Base-by-base conservation (phyloP, 225 moss, liverwort and hornwort genomes). In the Lunularia cruciata region DNA sequence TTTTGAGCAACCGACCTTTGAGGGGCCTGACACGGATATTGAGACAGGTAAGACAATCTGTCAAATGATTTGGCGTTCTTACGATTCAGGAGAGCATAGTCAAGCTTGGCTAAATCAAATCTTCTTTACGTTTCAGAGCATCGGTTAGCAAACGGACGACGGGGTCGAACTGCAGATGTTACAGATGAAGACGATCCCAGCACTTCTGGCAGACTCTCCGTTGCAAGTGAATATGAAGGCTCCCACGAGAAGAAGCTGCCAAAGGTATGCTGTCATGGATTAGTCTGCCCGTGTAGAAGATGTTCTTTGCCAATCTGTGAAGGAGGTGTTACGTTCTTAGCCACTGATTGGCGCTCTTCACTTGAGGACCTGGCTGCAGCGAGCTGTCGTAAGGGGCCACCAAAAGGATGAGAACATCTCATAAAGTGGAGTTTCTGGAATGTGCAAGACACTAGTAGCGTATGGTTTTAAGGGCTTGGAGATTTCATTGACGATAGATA, bases 11-110 rank as follows among this genome's bases (percentile, higher is more conserved):
- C 92, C 92, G 72, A 90, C 86, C 39, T 95, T 88, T 77, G 95
- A 95, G 83, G 95, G 95, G 63, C 95, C 90, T 35, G 95, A 95
- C 71, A 92, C 95, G 30, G 95, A 95, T 75, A 84, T 79, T 63
- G 92, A 95, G 73, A 95, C 95, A 82, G 94, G 94, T 89, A 65
- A 16, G 40, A 51, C 34, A 14, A 42, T 42, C 14, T 69, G 20
- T 42, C n/a, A n/a, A n/a, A n/a, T n/a, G n/a, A n/a, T n/a, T n/a
- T n/a, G n/a, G n/a, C n/a, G n/a, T n/a, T n/a, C n/a, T n/a, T n/a
- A n/a, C n/a, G n/a, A n/a, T n/a, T n/a, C n/a, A n/a, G n/a, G 43
- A 28, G 19, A 18, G 43, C 30, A 16, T 42, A 64, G 39, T 30
- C 28, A 30, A 46, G 30, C 11, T n/a, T 30, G 33, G 56, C 52